Evolutionary conservation across 2,329 filamentous ascomycete species (phyloP), one percentile per base, ranked within the genome.

Genomic region (Aureobasidium sp.): DNA sequence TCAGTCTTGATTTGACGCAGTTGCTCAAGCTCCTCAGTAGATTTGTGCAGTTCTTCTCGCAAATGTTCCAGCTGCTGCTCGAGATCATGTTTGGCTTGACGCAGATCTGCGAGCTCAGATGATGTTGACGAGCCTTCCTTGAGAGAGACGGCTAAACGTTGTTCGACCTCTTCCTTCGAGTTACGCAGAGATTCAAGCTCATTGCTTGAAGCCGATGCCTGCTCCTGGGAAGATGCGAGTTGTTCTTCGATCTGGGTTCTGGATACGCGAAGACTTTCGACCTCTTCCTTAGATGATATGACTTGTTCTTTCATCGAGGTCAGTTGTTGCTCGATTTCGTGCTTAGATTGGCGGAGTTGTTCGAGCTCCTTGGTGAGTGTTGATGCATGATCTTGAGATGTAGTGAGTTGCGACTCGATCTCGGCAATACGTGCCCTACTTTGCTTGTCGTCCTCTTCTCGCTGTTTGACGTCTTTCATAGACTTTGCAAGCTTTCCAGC

Each of bases 401-500:
- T 34, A 37, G 25, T 34, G 30, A 59, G 29, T 34, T 59, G 57
- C n/a, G 36, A 44, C 14, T 59, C 57, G 41, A 59, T 36, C 45
- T 49, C 45, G n/a, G 37, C 9, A 16, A 59, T 59, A 3, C 45
- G 44, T 25, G 57, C 45, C 34, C 44, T 25, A 13, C 27, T 49
- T 42, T 59, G 32, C 34, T 50, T 25, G 27, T 59, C 57, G 11
- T 21, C 36, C 34, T 49, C 57, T 34, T 64, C 57, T 21, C 44
- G 37, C 30, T 45, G 13, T 25, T 54, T 59, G 41, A 41, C 42
- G 8, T 64, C 57, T 44, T 66, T 63, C 5, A 59, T 25, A 8
- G 59, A 50, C 30, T 60, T 58, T 9, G 63, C 66, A 14, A 69
- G 59, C 27, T 63, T 63, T 16, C 63, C 67, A 13, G 68, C 67